Percentiles rank a stretch among this genome's conserved stretches.
These are phyloP conservation scores for Cordyceps cicadae DNA, from an alignment of 2,329 filamentous ascomycete species.

Conservation along the genomic window DNA sequence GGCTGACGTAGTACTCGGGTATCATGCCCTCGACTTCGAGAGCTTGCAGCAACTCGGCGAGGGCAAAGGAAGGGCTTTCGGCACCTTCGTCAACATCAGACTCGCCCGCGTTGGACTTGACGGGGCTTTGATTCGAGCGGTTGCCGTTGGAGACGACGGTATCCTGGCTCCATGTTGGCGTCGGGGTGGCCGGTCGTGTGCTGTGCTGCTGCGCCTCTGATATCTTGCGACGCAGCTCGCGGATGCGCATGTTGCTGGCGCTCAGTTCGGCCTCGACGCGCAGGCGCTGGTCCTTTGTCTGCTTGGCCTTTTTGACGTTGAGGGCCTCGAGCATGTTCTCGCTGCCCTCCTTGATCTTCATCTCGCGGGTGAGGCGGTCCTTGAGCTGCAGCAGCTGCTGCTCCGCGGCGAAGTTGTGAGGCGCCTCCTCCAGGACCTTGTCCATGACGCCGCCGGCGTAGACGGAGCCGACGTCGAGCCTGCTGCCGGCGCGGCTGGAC, in stretches of 20 bases:
- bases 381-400: slow-evolving; percentile 67
- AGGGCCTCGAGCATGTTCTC: slow-evolving; percentile 96
- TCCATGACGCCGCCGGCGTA: slow-evolving; percentile 39
- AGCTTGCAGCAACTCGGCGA: slow-evolving; percentile 83
- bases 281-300: slow-evolving; percentile 75
- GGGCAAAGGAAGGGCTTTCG: slow-evolving; percentile 85
- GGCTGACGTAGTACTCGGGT: slow-evolving; percentile 89
- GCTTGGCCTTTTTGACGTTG: slow-evolving; percentile 90
- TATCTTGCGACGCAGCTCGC: slow-evolving; percentile 52
- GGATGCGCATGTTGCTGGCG: slow-evolving; percentile 70
- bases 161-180: slow-evolving; percentile 41
- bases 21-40: slow-evolving; percentile 81
- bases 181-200: slow-evolving; percentile 40
- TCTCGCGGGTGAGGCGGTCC: slow-evolving; percentile 85
- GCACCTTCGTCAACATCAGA: slow-evolving; percentile 59
- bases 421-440: slow-evolving; percentile 52
- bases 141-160: slow-evolving; percentile 37
- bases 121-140: slow-evolving; percentile 50
- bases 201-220: slow-evolving; percentile 49
- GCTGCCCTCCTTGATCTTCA: slow-evolving; percentile 95
- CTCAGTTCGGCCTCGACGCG: slow-evolving; percentile 82
- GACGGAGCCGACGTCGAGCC: slow-evolving; percentile 27
- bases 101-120: slow-evolving; percentile 45
- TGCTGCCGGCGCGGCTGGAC: slow-evolving; percentile 31
- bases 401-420: slow-evolving; percentile 47